Percentiles rank a stretch among this genome's conserved stretches.
Conservation (phyloP, 106 monocot species). For the Platanthera guangdongensis region DNA sequence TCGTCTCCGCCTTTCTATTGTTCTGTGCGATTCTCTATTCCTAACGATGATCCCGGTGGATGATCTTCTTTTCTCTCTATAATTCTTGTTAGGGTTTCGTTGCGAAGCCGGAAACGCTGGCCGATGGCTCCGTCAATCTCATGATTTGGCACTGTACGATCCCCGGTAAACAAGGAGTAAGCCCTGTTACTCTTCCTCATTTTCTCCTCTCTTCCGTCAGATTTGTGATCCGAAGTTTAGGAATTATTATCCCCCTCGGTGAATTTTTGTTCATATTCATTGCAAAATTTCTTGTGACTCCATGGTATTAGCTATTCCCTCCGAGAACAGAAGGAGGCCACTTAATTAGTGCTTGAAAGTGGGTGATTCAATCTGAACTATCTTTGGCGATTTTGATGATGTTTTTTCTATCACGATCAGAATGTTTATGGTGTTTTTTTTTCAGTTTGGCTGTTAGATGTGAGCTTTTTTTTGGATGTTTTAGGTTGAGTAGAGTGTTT, state of each 20-base stretch:
- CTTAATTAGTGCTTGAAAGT: too few species aligned
- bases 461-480: too few species aligned
- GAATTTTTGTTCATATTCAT: not conserved
- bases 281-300: not conserved
- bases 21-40: not conserved
- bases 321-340: too few species aligned
- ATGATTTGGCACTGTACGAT: conserved; percentile 69
- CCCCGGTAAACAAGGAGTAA: conserved; percentile 62
- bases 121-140: conserved; percentile 60
- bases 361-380: too few species aligned
- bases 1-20: not conserved
- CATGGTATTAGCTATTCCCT: not conserved
- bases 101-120: conserved; percentile 50
- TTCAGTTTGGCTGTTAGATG: too few species aligned
- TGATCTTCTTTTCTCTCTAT: not conserved
- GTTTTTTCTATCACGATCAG: too few species aligned
- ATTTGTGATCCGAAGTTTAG: not conserved
- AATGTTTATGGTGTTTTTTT: too few species aligned
- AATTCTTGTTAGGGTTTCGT: conserved; percentile 48
- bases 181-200: not conserved
- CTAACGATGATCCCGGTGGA: not conserved
- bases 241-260: not conserved
- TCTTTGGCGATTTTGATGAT: too few species aligned
- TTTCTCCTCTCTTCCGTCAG: not conserved
- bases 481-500: too few species aligned